These are phyloP conservation scores for Kalanchoe fedtschenkoi DNA, from an alignment of 164 flowering plant genomes.

Conservation along the genomic window DNA sequence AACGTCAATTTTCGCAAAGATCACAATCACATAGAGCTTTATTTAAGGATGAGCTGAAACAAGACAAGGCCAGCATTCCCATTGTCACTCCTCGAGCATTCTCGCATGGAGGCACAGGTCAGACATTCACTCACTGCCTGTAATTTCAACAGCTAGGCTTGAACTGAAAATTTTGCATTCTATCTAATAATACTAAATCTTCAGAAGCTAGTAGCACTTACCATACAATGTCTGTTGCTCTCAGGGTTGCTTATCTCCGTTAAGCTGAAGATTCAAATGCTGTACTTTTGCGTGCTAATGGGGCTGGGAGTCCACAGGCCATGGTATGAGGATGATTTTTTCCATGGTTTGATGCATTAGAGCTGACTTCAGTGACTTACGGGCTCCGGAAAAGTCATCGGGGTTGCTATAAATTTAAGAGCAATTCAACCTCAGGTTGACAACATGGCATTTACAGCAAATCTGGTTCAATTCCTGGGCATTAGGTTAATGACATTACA, in stretches of 20 bases:
- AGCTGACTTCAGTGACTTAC: not conserved
- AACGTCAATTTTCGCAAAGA: not conserved
- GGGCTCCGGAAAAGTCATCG: too few species aligned
- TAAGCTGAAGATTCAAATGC: constrained; percentile 17
- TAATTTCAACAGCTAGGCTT: not conserved
- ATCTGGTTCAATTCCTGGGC: too few species aligned
- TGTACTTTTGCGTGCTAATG: constrained; percentile 27
- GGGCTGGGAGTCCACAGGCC: constrained; percentile 32
- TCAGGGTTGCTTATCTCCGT: constrained; percentile 25
- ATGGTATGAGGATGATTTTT: constrained; percentile 41
- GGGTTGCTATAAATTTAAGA: too few species aligned
- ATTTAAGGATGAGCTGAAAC: constrained; percentile 11
- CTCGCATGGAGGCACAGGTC: constrained; percentile 17
- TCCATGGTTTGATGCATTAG: constrained; percentile 32
- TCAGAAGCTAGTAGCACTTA: not conserved
- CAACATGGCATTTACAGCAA: too few species aligned
- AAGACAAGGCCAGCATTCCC: constrained; percentile 4
- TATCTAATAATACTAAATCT: not conserved
- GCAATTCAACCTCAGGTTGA: too few species aligned
- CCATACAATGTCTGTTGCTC: not conserved
- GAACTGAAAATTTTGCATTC: not conserved
- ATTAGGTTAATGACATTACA: too few species aligned
- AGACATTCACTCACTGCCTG: constrained; percentile 3
- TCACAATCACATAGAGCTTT: constrained; percentile 22
- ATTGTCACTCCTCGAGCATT: constrained; percentile 9